phyloP scores from a whole-genome alignment of 129 eudicot genomes.

The Flaveria bidentis region DNA sequence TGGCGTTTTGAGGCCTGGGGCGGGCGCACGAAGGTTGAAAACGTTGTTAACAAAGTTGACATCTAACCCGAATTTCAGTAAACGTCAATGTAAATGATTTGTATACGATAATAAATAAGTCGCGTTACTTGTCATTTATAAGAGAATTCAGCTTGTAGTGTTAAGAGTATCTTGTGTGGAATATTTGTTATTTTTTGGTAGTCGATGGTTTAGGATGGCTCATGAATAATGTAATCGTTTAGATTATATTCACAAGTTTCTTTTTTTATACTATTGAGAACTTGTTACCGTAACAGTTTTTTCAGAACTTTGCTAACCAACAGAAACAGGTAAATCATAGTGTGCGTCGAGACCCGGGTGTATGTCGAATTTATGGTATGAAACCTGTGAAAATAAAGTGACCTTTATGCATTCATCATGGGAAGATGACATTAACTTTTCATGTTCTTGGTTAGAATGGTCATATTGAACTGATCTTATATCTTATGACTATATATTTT shows the following conservation, averaged over 20 bases:
- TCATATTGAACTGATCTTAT: too few species aligned
- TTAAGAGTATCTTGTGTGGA: neutral
- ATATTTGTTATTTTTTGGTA: conserved; percentile 16
- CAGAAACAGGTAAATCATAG: too few species aligned
- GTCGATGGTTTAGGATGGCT: conserved; percentile 17
- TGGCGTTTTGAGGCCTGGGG: conserved; percentile 77
- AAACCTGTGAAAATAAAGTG: too few species aligned
- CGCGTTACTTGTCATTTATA: conserved; percentile 3
- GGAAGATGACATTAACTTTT: too few species aligned
- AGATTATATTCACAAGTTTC: neutral
- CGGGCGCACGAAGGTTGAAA: conserved; percentile 65
- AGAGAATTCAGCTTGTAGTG: conserved; percentile 9
- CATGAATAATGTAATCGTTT: conserved; percentile 22
- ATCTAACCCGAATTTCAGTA: conserved; percentile 42
- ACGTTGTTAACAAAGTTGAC: conserved; percentile 58
- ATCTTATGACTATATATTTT: too few species aligned
- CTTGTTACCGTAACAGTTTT: too few species aligned
- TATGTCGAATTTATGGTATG: too few species aligned
- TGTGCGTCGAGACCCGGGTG: too few species aligned
- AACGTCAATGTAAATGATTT: conserved; percentile 60
- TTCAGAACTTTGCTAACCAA: too few species aligned
- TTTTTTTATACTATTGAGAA: neutral
- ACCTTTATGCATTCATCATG: too few species aligned
- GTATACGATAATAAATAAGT: conserved; percentile 8
- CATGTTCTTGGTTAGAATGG: too few species aligned